Base-by-base conservation (phyloP, 257 asterid species). In the Ocimum tenuiflorum region DNA sequence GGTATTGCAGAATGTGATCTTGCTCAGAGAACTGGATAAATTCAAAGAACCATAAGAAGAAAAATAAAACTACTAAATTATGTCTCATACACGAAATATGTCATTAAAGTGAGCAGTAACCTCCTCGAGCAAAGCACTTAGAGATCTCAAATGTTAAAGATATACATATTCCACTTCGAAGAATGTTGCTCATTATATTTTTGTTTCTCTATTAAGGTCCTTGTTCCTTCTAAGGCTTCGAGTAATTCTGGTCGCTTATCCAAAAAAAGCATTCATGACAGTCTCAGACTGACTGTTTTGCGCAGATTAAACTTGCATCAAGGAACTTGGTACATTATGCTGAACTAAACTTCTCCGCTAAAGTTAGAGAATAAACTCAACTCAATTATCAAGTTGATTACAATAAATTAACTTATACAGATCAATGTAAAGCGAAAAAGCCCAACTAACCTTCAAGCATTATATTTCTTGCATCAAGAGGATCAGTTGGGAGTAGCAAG, bases 391-490 rank as follows among this genome's bases (percentile, higher is more conserved):
- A 60, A 19, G 74, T 68, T 10, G 15, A 64, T 53, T 20, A 38
- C 47, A 63, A 60, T 23, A 19, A 57, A 62, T 75, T 41, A 46
- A 12, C 7, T 47, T 62, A 52, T n/a, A 55, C 70, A 19, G 24
- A 46, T 45, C 57, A 33, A 58, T n/a, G 67, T 29, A 12, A 57
- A 50, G 67, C 7, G 24, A 19, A 52, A 52, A 9, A 15, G 39
- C 10, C 54, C 14, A 52, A 47, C 79, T 41, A 61, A 92, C 99
- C 97, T 94, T 94, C 99, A 67, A 94, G 89, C 97, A 94, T 79
- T 67, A 94, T 94, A 78, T 94, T 94, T 80, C 99, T 90, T 11
- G 80, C 82, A 86, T 94, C 97, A 23, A 94, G 97, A 63, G 99
- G 99, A 78, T 94, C 96, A 3, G 85, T 70, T 11, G 99, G 99